Percentiles rank a stretch among this genome's conserved stretches.
Evolutionary conservation across 257 asterid species (phyloP).

Genomic region (Solanum neorickii): DNA sequence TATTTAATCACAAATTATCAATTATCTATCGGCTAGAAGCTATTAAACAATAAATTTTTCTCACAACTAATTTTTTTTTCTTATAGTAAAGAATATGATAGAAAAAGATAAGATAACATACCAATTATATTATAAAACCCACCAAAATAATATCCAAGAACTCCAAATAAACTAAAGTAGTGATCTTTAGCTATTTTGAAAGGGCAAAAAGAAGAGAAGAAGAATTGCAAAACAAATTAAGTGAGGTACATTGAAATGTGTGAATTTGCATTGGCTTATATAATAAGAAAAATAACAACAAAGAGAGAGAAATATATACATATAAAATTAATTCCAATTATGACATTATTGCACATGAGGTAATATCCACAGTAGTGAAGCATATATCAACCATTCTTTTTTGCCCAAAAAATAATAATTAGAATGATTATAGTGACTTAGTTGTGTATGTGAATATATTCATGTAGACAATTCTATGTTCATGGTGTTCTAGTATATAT

Average conservation of each 20-base stretch:
- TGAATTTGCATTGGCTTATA: neutral
- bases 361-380: neutral
- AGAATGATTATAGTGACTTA: neutral
- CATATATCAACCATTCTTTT: neutral
- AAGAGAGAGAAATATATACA: neutral
- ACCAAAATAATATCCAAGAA: neutral
- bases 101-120: neutral
- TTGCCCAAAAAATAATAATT: neutral
- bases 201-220: neutral
- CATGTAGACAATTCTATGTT: neutral
- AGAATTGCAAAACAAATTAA: neutral
- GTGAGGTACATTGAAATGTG: neutral
- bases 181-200: neutral
- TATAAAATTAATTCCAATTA: neutral
- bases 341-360: neutral
- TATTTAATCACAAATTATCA: neutral
- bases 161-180: neutral
- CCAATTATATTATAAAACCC: neutral
- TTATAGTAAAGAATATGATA: neutral
- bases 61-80: neutral
- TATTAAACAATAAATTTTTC: neutral
- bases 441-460: neutral
- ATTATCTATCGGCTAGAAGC: neutral
- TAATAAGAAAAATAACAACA: neutral
- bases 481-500: neutral